phyloP scores from a whole-genome alignment of 169 alveolate species.

The Plasmodium fragile region DNA sequence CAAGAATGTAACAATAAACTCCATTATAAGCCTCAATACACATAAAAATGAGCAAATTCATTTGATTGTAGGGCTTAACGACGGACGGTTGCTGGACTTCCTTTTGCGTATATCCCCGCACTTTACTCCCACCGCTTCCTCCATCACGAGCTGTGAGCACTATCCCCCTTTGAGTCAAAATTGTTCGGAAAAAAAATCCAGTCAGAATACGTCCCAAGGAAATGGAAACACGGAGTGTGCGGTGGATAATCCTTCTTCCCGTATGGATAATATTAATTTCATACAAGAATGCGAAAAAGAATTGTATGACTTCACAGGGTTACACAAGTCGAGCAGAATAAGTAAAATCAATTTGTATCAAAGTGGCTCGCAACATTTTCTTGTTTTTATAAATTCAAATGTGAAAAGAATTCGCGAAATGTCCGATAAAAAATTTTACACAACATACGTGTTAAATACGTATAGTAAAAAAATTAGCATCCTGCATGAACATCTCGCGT shows the following conservation, averaged over 20 bases:
- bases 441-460: constrained; percentile 40
- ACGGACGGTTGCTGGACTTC: constrained; percentile 28
- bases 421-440: constrained; percentile 71
- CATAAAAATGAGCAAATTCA: constrained; percentile 38
- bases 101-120: constrained; percentile 21
- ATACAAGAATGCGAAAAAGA: constrained; percentile 46
- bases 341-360: constrained; percentile 26
- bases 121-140: constrained; percentile 4
- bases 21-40: constrained; percentile 42
- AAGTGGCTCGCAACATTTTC: not conserved
- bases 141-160: not conserved
- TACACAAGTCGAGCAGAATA: constrained; percentile 44
- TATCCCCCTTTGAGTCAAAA: constrained; percentile 15
- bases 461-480: constrained; percentile 38
- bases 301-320: constrained; percentile 57
- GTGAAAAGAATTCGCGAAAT: constrained; percentile 45
- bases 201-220: not conserved
- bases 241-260: not conserved
- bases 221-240: not conserved
- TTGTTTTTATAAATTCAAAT: constrained; percentile 68
- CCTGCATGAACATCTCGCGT: constrained; percentile 46
- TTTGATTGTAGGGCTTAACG: constrained; percentile 35
- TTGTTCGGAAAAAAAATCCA: not conserved
- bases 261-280: constrained; percentile 4
- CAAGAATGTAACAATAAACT: constrained; percentile 47